Evolutionary conservation across 331 rosid species (phyloP), one percentile per base, ranked within the genome.

Genomic region (Quercus tomentella): DNA sequence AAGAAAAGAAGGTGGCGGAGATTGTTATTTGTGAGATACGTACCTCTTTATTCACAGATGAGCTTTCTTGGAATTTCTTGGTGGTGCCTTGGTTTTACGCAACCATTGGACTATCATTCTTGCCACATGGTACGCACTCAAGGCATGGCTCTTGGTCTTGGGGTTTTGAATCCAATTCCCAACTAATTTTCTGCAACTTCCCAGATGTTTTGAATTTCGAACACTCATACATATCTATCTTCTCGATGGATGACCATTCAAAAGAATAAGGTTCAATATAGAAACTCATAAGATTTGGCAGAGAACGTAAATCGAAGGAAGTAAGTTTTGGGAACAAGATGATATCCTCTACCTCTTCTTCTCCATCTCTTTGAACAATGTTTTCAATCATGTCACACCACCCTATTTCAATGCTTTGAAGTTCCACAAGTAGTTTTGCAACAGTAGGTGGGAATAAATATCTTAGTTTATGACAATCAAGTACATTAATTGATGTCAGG

Each of bases 281-380:
- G 18, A 74, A 35, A 6, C 58, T 74, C 49, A 9, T 43, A 21
- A 81, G 79, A 20, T 30, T 30, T 43, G 83, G 78, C 12, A 84
- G 79, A 0, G 0, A 0, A 0, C 0, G 0, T 21, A 77, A 31
- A 14, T 10, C 1, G 31, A 85, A 45, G 28, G 0, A 1, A 20
- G 15, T 0, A 30, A 78, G 14, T 60, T 62, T 77, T 4, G 45
- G 22, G 2, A 81, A 43, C 23, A 56, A 5, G 49, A 58, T 31
- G 49, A 4, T 66, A 58, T 52, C 22, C 4, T 35, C 35, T 1
- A 4, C 68, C 7, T 21, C 35, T 66, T 57, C 67, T 23, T 43
- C 56, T 10, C 4, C 33, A 4, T 25, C n/a, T 7, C 21, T 1
- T 1, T 7, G 22, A 17, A 70, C 74, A 51, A 73, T 22, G 18